Percentiles rank a stretch among this genome's conserved stretches.
Conservation (phyloP, 345 rosid genomes). For the Microcos paniculata region DNA sequence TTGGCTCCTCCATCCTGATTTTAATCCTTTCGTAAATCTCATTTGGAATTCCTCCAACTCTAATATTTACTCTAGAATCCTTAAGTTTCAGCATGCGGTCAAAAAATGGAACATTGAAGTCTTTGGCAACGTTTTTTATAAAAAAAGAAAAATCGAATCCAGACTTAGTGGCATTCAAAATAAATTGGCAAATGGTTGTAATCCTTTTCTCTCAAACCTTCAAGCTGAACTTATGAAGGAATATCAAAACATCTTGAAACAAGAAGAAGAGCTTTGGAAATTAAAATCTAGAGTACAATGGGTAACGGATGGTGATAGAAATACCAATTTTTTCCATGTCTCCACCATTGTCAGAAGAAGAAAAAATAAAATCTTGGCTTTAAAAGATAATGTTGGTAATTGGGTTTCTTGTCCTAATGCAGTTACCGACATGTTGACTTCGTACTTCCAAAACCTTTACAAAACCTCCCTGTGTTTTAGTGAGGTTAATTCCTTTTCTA, state of each 20-base stretch:
- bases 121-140: too few relatives aligned
- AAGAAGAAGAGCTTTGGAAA: neutral
- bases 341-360: neutral
- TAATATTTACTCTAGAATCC: too few relatives aligned
- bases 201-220: neutral
- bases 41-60: too few relatives aligned
- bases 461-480: neutral
- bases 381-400: neutral
- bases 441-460: neutral
- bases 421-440: neutral
- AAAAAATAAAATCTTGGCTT: neutral
- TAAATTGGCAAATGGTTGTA: neutral
- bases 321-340: neutral
- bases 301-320: neutral
- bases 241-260: neutral
- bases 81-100: too few relatives aligned
- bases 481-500: neutral
- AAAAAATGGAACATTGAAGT: too few relatives aligned
- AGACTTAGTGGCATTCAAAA: neutral
- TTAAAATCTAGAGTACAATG: neutral
- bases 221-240: neutral
- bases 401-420: neutral
- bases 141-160: too few relatives aligned
- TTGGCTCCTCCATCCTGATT: too few relatives aligned
- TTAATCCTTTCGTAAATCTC: too few relatives aligned